phyloP scores from a whole-genome alignment of 805 yeast genomes.

The Blastobotrys attinorum region DNA sequence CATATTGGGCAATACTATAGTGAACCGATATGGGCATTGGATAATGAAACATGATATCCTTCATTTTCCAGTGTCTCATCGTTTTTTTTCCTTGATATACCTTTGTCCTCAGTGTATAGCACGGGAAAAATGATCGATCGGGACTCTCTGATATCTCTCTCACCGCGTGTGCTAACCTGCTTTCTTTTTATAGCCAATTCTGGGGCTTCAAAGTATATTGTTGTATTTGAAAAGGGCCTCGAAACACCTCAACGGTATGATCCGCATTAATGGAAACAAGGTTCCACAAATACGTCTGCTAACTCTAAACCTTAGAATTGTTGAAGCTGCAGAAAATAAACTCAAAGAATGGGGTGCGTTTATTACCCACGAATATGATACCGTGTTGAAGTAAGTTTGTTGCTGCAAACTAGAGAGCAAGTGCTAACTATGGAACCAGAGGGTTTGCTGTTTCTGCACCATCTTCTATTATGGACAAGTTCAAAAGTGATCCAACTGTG shows the following conservation, averaged over 20 bases:
- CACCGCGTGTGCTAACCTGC: no score
- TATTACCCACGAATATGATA: conserved; percentile 40
- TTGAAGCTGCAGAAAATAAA: conserved; percentile 28
- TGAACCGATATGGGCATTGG: no score
- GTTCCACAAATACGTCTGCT: no score
- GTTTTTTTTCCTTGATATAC: no score
- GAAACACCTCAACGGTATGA: conserved; percentile 24
- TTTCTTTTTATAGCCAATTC: no score
- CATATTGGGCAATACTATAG: no score
- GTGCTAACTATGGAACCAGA: neutral
- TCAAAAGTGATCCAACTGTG: conserved; percentile 9
- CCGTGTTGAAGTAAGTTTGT: conserved; percentile 30
- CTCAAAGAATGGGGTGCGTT: conserved; percentile 36
- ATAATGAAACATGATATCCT: no score
- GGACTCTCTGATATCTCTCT: no score
- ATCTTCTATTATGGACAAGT: conserved; percentile 19
- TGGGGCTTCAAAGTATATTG: conserved; percentile 19
- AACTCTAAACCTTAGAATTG: conserved; percentile 9
- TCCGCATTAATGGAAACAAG: neutral
- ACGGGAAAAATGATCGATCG: no score
- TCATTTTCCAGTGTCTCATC: no score
- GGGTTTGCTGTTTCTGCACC: conserved; percentile 42
- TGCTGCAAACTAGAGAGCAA: no score
- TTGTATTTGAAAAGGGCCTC: conserved; percentile 25
- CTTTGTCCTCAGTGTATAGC: no score